Evolutionary conservation across 2,329 filamentous ascomycete species (phyloP).

Genomic region (Colletotrichum gloeosporioides): DNA sequence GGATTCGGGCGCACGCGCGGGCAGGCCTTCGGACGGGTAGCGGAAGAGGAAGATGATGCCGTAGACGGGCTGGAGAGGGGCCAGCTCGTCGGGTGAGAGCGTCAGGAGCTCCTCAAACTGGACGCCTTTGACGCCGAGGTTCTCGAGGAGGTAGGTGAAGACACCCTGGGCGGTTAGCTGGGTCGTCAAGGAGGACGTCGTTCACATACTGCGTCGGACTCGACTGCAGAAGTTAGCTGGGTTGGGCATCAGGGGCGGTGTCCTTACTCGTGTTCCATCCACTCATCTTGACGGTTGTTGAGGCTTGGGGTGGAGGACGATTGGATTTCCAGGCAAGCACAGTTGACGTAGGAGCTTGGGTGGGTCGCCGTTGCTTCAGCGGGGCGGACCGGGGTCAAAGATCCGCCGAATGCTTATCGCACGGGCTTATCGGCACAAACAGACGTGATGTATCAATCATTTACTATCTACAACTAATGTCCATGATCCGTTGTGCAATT

Average conservation of each 20-base stretch:
- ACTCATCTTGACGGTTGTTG: constrained; percentile 58
- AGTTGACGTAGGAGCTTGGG: constrained; percentile 18
- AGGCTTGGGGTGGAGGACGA: not conserved
- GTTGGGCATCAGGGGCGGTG: not conserved
- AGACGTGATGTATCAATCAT: not conserved
- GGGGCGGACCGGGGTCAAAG: constrained; percentile 13
- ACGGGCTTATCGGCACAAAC: not conserved
- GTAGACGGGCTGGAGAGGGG: constrained; percentile 78
- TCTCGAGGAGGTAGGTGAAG: constrained; percentile 94
- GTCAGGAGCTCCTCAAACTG: constrained; percentile 97
- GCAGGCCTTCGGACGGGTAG: constrained; percentile 77
- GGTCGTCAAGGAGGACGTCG: not conserved
- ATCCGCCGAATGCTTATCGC: constrained; percentile 4
- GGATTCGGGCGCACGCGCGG: constrained; percentile 31
- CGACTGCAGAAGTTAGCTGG: constrained; percentile 56
- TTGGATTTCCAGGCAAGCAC: not conserved
- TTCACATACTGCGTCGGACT: constrained; percentile 84
- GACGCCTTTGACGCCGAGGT: constrained; percentile 87
- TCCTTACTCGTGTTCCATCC: constrained; percentile 90
- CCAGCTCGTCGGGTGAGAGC: constrained; percentile 78
- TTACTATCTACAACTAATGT: constrained; percentile 15
- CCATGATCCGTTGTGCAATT: not conserved
- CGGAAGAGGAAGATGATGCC: constrained; percentile 99
- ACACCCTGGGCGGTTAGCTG: constrained; percentile 67
- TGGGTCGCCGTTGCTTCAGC: not conserved